Percentiles rank a stretch among this genome's conserved stretches.
Conservation (phyloP, 2,329 filamentous ascomycete species). For the Fusarium buxicola region DNA sequence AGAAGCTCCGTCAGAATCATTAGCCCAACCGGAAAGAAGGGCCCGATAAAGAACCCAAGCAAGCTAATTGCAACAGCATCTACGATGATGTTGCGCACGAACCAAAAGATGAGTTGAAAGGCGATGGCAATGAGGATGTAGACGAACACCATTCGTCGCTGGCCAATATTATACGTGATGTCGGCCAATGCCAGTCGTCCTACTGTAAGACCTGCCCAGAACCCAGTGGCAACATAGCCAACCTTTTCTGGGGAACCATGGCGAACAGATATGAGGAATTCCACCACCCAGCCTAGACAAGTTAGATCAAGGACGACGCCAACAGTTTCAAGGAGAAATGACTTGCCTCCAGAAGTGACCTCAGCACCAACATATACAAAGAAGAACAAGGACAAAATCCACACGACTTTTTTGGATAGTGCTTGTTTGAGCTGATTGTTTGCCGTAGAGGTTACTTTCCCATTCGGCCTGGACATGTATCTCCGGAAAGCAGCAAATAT, state of each 20-base stretch:
- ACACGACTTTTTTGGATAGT: constrained; percentile 4
- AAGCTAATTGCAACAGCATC: constrained; percentile 6
- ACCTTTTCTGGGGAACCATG: neutral
- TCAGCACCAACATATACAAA: constrained; percentile 14
- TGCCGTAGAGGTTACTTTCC: neutral
- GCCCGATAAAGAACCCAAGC: constrained; percentile 3
- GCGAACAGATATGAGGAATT: constrained; percentile 10
- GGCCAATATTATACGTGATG: constrained; percentile 9
- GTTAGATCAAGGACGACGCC: too few relatives aligned
- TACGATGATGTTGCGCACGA: neutral
- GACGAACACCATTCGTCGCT: constrained; percentile 3
- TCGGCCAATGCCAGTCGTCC: constrained; percentile 8
- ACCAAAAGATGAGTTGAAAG: constrained; percentile 7
- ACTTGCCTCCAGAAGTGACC: constrained; percentile 8
- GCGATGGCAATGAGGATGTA: constrained; percentile 5
- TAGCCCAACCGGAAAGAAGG: constrained; percentile 6
- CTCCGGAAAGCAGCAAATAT: neutral
- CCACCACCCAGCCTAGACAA: neutral
- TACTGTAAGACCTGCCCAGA: constrained; percentile 1
- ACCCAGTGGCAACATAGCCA: constrained; percentile 7
- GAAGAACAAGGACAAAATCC: constrained; percentile 4
- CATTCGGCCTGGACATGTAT: neutral
- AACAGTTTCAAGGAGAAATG: neutral
- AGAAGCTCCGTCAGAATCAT: neutral
- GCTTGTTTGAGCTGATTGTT: constrained; percentile 4